Conservation (phyloP, 2,329 filamentous ascomycete genomes). For the Sarocladium oryzae region DNA sequence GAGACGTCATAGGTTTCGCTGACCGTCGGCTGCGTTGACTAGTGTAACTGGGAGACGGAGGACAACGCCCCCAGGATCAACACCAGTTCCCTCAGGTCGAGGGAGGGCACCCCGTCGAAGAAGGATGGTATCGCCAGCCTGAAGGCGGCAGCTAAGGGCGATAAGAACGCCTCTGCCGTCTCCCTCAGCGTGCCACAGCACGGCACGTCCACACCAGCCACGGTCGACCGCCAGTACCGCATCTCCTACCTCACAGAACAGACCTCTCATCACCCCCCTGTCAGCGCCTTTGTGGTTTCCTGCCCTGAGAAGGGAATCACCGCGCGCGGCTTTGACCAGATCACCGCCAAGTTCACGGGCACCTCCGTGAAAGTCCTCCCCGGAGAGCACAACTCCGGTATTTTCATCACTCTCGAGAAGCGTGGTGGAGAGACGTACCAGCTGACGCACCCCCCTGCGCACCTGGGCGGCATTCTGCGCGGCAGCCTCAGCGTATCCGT, state of each 20-base stretch:
- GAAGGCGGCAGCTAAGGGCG: constrained; percentile 37
- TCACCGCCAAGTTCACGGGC: constrained; percentile 95
- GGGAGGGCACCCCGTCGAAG: neutral
- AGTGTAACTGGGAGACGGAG: constrained; percentile 95
- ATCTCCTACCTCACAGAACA: constrained; percentile 96
- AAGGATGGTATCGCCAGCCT: constrained; percentile 39
- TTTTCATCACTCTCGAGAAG: constrained; percentile 81
- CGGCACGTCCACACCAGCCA: constrained; percentile 31
- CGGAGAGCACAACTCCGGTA: constrained; percentile 89
- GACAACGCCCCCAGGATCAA: constrained; percentile 64
- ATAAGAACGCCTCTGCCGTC: constrained; percentile 41
- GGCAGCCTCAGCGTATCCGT: constrained; percentile 88
- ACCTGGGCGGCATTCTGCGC: constrained; percentile 79
- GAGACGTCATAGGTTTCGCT: neutral
- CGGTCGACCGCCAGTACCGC: constrained; percentile 51
- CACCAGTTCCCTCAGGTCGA: constrained; percentile 34
- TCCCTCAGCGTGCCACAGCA: constrained; percentile 46
- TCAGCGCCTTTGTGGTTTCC: constrained; percentile 90
- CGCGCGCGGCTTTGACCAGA: constrained; percentile 88
- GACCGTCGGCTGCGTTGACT: constrained; percentile 14
- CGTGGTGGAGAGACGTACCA: constrained; percentile 87
- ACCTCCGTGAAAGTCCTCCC: constrained; percentile 88
- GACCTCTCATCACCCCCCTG: constrained; percentile 94
- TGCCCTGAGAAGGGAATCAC: constrained; percentile 86
- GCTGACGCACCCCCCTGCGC: constrained; percentile 88